Base-by-base conservation (phyloP, 164 flowering plant genomes). In the Taxillus chinensis region DNA sequence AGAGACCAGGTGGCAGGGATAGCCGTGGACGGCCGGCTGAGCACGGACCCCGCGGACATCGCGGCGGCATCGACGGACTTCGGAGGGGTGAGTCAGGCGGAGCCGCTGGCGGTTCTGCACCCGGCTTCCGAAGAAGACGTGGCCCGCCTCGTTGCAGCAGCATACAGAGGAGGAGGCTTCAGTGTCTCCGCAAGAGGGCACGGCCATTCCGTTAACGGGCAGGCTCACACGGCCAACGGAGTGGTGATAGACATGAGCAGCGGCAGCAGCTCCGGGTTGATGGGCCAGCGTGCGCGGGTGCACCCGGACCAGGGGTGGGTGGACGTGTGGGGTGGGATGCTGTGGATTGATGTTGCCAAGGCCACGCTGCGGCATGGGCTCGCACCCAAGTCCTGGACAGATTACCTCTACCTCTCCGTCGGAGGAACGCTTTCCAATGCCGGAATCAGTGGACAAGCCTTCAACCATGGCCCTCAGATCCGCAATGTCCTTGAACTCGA, bases 381-480 rank as follows among this genome's bases (percentile, higher is more conserved):
- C 3, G 84, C 99, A 42, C 97, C 99, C 2, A 85, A 67, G 53
- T 95, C 99, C 7, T 95, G 99, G 99, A 95, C 99, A 0, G 99
- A 95, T 75, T 95, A 95, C 62, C 74, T 95, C 82, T 86, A 95
- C 67, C 79, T 95, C 12, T 65, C 95, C 0, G 97, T 95, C 5
- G 99, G 97, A 14, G 99, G 99, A 27, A 95, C 99, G 8, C 79
- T 95, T 5, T 95, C 97, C 0, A 91, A 95, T 69, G 97, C 80
- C 42, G 99, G 99, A 38, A 95, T 95, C 54, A 95, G 99, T 48
- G 99, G 99, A 1, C 97, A 95, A 66, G 90, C 99, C 17, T 95
- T 95, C 62, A 75, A 83, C 63, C 91, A 91, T 66, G 99, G 99
- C 3, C 99, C 99, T 59, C 99, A 95, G 64, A 89, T 95, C 60